phyloP scores from a whole-genome alignment of 78 protist genomes.

The Corallochytrium limacisporum region DNA sequence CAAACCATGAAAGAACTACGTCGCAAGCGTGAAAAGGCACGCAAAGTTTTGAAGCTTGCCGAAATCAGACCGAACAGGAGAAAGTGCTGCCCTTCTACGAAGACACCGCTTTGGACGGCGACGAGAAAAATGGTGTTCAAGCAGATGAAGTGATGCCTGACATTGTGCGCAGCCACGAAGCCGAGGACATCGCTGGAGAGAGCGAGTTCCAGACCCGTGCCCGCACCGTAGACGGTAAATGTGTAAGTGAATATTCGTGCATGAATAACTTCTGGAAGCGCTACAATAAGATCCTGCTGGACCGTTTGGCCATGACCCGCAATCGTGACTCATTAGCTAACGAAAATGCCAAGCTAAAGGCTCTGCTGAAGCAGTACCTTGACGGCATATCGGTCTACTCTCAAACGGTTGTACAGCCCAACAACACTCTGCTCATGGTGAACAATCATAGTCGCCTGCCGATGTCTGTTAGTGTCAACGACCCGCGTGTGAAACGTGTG shows the following conservation, averaged over 20 bases:
- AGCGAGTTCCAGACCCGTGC: neutral
- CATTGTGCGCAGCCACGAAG: neutral
- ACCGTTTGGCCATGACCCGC: neutral
- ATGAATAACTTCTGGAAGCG: constrained; percentile 24
- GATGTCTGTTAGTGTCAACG: no score
- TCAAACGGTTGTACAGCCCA: no score
- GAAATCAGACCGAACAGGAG: constrained; percentile 66
- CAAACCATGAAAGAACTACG: neutral
- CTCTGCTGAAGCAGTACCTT: constrained; percentile 45
- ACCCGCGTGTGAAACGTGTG: no score
- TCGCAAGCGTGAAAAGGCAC: neutral
- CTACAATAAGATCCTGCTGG: constrained; percentile 26
- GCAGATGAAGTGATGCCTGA: neutral
- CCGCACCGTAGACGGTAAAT: neutral
- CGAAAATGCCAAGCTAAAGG: constrained; percentile 22
- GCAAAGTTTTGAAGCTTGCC: constrained; percentile 21
- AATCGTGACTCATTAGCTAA: neutral
- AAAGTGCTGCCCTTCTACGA: constrained; percentile 23
- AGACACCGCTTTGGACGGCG: neutral
- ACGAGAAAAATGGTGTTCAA: neutral
- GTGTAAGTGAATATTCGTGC: constrained; percentile 10
- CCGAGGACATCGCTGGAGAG: neutral
- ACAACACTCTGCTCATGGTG: no score
- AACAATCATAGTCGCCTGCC: no score
- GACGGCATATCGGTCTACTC: constrained; percentile 55